These are phyloP conservation scores for Micractinium conductrix DNA, from an alignment of 139 green algal genomes.

Conservation along the genomic window DNA sequence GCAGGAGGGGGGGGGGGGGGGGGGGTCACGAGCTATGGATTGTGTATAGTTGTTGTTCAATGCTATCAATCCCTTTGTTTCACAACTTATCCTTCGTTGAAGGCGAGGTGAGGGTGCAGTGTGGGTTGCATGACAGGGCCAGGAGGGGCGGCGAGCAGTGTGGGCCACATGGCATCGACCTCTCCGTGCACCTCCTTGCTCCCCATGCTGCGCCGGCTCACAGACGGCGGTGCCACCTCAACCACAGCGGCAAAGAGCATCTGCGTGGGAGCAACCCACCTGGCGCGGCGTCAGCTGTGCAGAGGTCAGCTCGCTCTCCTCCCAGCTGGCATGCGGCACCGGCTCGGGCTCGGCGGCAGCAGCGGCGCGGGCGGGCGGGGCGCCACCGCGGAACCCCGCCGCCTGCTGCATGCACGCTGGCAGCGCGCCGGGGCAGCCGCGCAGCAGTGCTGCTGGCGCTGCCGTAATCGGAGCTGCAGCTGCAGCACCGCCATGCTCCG, in stretches of 20 bases:
- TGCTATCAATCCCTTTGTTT: no score
- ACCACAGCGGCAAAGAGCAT: slow-evolving; percentile 45
- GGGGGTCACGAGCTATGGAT: background rate
- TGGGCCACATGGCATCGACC: no score
- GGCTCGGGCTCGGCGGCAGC: slow-evolving; percentile 25
- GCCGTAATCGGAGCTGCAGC: no score
- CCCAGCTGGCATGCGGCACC: slow-evolving; percentile 14
- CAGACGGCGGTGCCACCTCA: no score
- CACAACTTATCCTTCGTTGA: no score
- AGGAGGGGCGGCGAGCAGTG: no score
- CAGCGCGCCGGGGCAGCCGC: background rate
- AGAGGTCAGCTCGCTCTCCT: slow-evolving; percentile 15
- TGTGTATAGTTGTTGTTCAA: no score
- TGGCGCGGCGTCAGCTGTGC: slow-evolving; percentile 34
- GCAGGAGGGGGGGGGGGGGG: slow-evolving; percentile 66
- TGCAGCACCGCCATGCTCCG: background rate
- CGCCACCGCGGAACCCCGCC: background rate
- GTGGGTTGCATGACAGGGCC: background rate
- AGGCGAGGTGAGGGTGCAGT: background rate
- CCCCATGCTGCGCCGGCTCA: no score
- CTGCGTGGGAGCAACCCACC: slow-evolving; percentile 79
- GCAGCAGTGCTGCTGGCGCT: background rate
- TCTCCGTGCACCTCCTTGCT: no score
- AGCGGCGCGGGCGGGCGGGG: background rate
- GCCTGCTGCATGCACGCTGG: background rate